phyloP scores from a whole-genome alignment of 1,139 yeast genomes.

The Saccharomyces hybrid region DNA sequence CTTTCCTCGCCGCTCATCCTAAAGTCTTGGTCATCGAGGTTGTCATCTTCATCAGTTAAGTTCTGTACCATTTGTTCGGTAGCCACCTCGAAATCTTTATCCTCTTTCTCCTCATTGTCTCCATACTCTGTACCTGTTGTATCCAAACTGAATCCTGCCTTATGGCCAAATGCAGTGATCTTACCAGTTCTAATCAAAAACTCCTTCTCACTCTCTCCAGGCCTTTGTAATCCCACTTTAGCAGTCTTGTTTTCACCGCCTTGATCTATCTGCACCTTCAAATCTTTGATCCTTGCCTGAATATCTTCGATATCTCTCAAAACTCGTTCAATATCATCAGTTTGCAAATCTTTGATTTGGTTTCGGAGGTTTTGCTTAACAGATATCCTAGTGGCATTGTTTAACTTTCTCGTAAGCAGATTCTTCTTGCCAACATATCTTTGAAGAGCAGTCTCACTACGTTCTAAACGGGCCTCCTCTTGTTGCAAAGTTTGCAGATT shows the following conservation, averaged over 20 bases:
- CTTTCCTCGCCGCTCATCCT: constrained; percentile 8
- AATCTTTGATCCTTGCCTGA: constrained; percentile 40
- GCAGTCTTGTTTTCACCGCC: constrained; percentile 5
- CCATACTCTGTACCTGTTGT: constrained; percentile 9
- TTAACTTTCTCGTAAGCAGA: constrained; percentile 42
- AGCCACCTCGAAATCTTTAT: constrained; percentile 10
- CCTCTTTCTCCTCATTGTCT: constrained; percentile 22
- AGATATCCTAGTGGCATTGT: constrained; percentile 57
- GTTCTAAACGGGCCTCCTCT: constrained; percentile 66
- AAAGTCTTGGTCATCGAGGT: constrained; percentile 2
- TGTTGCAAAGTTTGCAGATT: constrained; percentile 58
- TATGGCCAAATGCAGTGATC: constrained; percentile 85
- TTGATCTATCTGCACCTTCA: constrained; percentile 14
- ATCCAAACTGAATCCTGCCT: constrained; percentile 44
- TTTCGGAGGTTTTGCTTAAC: constrained; percentile 48
- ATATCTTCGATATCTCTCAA: constrained; percentile 63
- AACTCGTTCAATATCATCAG: constrained; percentile 47
- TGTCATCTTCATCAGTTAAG: constrained; percentile 11
- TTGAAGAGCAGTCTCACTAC: constrained; percentile 45
- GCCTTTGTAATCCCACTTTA: constrained; percentile 34
- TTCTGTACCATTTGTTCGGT: constrained; percentile 20
- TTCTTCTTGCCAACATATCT: constrained; percentile 40
- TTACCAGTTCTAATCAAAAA: constrained; percentile 82
- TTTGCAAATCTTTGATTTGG: constrained; percentile 48
- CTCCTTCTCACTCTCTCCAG: constrained; percentile 73